phyloP scores from a whole-genome alignment of 192 early-diverging fungal species.

The Coemansia sp. region DNA sequence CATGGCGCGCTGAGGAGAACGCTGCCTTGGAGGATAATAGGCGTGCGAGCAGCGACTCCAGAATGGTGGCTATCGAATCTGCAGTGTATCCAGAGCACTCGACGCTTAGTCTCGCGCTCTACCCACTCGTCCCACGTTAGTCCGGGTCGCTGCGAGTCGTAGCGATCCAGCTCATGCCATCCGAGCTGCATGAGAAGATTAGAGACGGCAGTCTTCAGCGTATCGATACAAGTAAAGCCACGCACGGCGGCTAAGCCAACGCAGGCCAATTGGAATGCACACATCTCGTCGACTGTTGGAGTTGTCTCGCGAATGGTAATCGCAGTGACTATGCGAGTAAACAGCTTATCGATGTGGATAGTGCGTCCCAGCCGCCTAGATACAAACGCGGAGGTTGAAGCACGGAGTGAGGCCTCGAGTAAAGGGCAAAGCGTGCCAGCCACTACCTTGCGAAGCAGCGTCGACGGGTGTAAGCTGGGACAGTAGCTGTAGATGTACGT shows the following conservation, averaged over 20 bases:
- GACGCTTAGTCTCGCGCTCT: constrained; percentile 36
- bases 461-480: constrained; percentile 40
- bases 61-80: constrained; percentile 34
- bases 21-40: constrained; percentile 14
- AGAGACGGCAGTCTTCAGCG: constrained; percentile 21
- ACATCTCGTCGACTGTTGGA: constrained; percentile 30
- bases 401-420: constrained; percentile 28
- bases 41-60: constrained; percentile 14
- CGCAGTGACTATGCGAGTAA: constrained; percentile 18
- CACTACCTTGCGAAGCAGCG: constrained; percentile 34
- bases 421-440: constrained; percentile 18
- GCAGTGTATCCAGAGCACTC: constrained; percentile 34
- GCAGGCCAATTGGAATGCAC: constrained; percentile 30
- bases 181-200: constrained; percentile 33
- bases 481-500: constrained; percentile 36
- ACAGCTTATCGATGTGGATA: constrained; percentile 16
- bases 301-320: constrained; percentile 6
- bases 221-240: constrained; percentile 22
- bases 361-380: constrained; percentile 6
- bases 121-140: constrained; percentile 43
- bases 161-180: constrained; percentile 39
- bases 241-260: constrained; percentile 14
- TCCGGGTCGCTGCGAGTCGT: neutral
- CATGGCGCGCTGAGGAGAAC: constrained; percentile 24
- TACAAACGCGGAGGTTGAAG: constrained; percentile 23